Evolutionary conservation across 2,329 filamentous ascomycete genomes (phyloP).

Genomic region (Aspergillus calidoustus): DNA sequence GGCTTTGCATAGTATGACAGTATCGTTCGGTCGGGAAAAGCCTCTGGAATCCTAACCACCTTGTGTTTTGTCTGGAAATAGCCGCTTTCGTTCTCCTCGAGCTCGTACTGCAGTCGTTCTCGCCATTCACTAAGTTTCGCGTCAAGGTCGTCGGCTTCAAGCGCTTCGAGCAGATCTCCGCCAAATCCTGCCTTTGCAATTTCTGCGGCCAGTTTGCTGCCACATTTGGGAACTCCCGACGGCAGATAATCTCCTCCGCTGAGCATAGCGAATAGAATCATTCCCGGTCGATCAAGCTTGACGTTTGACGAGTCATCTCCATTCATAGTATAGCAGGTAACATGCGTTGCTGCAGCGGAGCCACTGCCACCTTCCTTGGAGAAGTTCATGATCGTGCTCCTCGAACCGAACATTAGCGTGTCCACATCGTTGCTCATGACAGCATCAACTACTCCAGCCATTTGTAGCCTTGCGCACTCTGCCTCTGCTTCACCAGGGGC

Average conservation of each 20-base stretch:
- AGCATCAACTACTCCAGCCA: slow-evolving; percentile 82
- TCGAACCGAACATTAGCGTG: slow-evolving; percentile 95
- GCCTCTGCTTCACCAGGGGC: slow-evolving; percentile 96
- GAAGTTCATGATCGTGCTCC: slow-evolving; percentile 78
- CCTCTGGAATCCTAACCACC: slow-evolving; percentile 73
- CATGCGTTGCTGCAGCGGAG: slow-evolving; percentile 72
- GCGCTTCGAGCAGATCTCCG: slow-evolving; percentile 62
- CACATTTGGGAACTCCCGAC: slow-evolving; percentile 84
- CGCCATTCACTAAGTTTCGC: slow-evolving; percentile 68
- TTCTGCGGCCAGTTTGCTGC: slow-evolving; percentile 85
- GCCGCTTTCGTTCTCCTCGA: slow-evolving; percentile 81
- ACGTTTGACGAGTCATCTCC: slow-evolving; percentile 33
- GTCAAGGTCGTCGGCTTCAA: slow-evolving; percentile 59
- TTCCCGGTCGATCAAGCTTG: slow-evolving; percentile 75
- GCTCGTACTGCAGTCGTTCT: slow-evolving; percentile 71
- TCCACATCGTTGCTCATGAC: slow-evolving; percentile 97
- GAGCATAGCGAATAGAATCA: slow-evolving; percentile 93
- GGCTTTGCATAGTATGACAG: slow-evolving; percentile 88
- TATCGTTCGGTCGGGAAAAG: slow-evolving; percentile 79
- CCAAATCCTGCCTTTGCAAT: slow-evolving; percentile 90
- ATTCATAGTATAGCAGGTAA: slow-evolving; percentile 73
- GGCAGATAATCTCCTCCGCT: slow-evolving; percentile 94
- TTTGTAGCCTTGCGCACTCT: slow-evolving; percentile 87
- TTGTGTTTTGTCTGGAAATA: slow-evolving; percentile 79
- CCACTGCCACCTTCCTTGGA: slow-evolving; percentile 72